Percentiles rank a stretch among this genome's conserved stretches.
Conservation (phyloP, 139 green algal genomes). For the Mychonastes homosphaera region DNA sequence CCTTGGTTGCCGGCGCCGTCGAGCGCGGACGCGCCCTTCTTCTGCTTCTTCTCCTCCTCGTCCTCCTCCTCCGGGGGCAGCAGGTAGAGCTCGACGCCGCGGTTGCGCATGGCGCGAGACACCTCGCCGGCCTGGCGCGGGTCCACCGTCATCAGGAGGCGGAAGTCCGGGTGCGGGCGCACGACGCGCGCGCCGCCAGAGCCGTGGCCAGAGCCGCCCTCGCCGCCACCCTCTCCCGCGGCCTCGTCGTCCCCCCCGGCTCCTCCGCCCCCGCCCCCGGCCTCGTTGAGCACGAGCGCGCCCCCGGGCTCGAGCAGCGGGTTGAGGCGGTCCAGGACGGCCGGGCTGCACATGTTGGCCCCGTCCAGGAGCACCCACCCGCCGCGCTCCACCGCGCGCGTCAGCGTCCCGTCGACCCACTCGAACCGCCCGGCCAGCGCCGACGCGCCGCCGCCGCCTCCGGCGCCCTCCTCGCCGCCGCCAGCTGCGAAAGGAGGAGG, state of each 20-base stretch:
- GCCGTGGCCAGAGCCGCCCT: no score
- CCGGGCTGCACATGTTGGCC: constrained; percentile 92
- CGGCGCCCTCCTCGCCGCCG: constrained; percentile 11
- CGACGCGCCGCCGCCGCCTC: constrained; percentile 8
- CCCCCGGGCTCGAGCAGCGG: constrained; percentile 86
- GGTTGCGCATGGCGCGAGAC: constrained; percentile 94
- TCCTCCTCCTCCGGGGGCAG: constrained; percentile 21
- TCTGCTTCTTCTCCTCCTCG: not conserved
- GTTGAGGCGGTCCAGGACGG: constrained; percentile 95
- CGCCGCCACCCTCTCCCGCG: not conserved
- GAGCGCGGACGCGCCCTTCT: not conserved
- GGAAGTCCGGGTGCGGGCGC: constrained; percentile 78
- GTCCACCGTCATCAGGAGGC: constrained; percentile 87
- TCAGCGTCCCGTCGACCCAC: constrained; percentile 92
- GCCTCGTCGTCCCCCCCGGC: constrained; percentile 4
- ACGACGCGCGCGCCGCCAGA: constrained; percentile 55
- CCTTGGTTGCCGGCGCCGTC: not conserved
- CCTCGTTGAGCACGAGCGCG: constrained; percentile 81
- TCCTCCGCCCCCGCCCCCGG: constrained; percentile 16
- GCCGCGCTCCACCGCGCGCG: constrained; percentile 65
- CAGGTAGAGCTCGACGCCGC: constrained; percentile 89
- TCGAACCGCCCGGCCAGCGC: constrained; percentile 72
- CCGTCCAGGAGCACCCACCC: constrained; percentile 94
- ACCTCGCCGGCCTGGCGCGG: constrained; percentile 84
- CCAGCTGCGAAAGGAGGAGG: constrained; percentile 14